Percentiles rank a stretch among this genome's conserved stretches.
These are phyloP conservation scores for Incumbomyces delicatus DNA, from an alignment of 2,329 filamentous ascomycete species.

Conservation along the genomic window DNA sequence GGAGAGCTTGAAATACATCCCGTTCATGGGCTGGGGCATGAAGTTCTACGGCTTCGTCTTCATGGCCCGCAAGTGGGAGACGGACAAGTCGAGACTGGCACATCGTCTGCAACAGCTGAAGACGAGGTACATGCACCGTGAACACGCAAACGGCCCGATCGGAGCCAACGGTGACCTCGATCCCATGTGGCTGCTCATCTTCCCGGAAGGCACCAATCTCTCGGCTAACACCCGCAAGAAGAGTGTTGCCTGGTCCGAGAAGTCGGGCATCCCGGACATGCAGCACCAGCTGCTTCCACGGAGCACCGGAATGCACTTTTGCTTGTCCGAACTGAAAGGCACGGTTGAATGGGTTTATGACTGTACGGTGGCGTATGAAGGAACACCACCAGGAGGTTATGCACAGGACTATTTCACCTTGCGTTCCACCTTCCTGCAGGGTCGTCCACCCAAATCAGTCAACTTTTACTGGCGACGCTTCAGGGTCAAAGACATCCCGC, in stretches of 20 bases:
- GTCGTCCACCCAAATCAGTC: constrained; percentile 82
- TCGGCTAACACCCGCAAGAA: constrained; percentile 46
- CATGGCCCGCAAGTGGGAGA: constrained; percentile 52
- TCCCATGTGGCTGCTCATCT: constrained; percentile 59
- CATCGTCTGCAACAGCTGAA: constrained; percentile 49
- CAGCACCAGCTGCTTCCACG: constrained; percentile 52
- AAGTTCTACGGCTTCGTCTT: constrained; percentile 60
- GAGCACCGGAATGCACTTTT: constrained; percentile 52
- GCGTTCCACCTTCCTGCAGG: constrained; percentile 76
- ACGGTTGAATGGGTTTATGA: constrained; percentile 58
- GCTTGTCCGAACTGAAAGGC: constrained; percentile 47
- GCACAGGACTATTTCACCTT: constrained; percentile 89
- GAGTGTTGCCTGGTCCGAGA: constrained; percentile 48
- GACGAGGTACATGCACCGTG: constrained; percentile 39
- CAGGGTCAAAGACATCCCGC: constrained; percentile 66
- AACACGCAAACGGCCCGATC: constrained; percentile 30
- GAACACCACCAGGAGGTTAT: constrained; percentile 75
- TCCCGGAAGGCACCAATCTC: constrained; percentile 56
- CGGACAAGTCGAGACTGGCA: constrained; percentile 50
- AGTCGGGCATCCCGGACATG: constrained; percentile 48
- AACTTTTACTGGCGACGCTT: constrained; percentile 96
- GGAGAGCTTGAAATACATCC: constrained; percentile 54
- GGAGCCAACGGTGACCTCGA: constrained; percentile 37
- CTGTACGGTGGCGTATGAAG: constrained; percentile 92
- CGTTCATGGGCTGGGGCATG: constrained; percentile 52